Evolutionary conservation across 2,329 filamentous ascomycete species (phyloP).

Genomic region (Bisporella sp.): DNA sequence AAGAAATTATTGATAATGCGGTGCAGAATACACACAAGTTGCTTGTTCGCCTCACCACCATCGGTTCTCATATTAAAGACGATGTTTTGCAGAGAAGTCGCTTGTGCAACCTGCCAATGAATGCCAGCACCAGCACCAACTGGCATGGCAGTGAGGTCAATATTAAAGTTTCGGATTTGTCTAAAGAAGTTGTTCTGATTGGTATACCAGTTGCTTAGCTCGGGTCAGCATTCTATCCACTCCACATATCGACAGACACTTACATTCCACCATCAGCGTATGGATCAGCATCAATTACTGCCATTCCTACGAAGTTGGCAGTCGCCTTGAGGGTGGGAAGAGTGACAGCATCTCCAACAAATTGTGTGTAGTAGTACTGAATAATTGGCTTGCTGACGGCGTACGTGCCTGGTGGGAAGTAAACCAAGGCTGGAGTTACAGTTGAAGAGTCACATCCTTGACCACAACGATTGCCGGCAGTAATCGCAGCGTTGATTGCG

Average conservation of each 20-base stretch:
- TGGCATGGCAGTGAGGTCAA: conserved; percentile 65
- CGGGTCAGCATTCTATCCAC: neutral
- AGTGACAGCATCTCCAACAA: conserved; percentile 71
- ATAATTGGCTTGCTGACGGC: conserved; percentile 71
- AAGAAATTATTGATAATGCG: neutral
- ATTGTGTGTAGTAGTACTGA: conserved; percentile 88
- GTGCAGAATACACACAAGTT: conserved; percentile 36
- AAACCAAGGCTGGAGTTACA: conserved; percentile 76
- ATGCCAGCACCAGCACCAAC: conserved; percentile 59
- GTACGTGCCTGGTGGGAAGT: conserved; percentile 81
- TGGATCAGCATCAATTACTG: conserved; percentile 81
- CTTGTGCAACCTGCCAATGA: conserved; percentile 83
- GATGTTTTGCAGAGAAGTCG: conserved; percentile 74
- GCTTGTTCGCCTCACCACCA: conserved; percentile 54
- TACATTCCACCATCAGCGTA: conserved; percentile 56
- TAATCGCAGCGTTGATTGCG: conserved; percentile 80
- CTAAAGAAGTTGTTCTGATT: conserved; percentile 73
- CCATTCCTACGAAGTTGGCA: conserved; percentile 72
- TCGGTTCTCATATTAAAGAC: conserved; percentile 72
- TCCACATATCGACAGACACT: neutral
- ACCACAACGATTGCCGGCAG: conserved; percentile 73
- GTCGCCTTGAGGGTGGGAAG: conserved; percentile 71
- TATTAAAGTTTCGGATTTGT: conserved; percentile 73
- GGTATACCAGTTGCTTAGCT: conserved; percentile 58
- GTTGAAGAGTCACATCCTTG: conserved; percentile 77